Evolutionary conservation across 2,329 filamentous ascomycete genomes (phyloP).

Genomic region (Xylaria sp.): DNA sequence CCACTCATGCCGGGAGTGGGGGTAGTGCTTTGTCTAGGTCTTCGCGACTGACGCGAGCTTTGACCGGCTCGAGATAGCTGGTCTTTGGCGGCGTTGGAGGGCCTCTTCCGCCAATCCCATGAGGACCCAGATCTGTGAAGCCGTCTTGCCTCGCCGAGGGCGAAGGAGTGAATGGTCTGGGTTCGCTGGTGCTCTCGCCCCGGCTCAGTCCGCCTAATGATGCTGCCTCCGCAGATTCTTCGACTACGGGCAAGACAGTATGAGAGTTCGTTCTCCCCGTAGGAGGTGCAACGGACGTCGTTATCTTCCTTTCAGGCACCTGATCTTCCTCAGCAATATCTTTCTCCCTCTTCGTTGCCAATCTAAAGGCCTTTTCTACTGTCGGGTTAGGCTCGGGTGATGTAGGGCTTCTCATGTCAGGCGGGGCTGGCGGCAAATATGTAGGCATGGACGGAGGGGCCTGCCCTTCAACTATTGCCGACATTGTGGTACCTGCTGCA

Average conservation of each 20-base stretch:
- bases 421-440: conserved; percentile 49
- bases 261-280: conserved; percentile 45
- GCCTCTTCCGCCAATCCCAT: conserved; percentile 47
- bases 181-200: conserved; percentile 53
- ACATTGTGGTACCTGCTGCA: conserved; percentile 52
- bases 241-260: conserved; percentile 79
- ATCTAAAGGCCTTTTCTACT: conserved; percentile 46
- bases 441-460: conserved; percentile 42
- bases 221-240: conserved; percentile 84
- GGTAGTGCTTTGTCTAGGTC: conserved; percentile 71
- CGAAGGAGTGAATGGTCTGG: conserved; percentile 50
- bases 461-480: conserved; percentile 40
- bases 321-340: conserved; percentile 47
- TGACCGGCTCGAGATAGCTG: conserved; percentile 53
- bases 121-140: conserved; percentile 49
- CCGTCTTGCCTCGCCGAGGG: conserved; percentile 50
- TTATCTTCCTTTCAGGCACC: conserved; percentile 48
- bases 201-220: conserved; percentile 71
- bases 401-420: conserved; percentile 46
- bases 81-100: conserved; percentile 62
- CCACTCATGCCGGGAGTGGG: conserved; percentile 57
- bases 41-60: conserved; percentile 60
- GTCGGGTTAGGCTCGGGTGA: conserved; percentile 48
- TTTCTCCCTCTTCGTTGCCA: conserved; percentile 46
- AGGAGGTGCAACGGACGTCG: conserved; percentile 41